Percentiles rank a stretch among this genome's conserved stretches.
Evolutionary conservation across 345 rosid genomes (phyloP).

Genomic region (Orychophragmus violaceus): DNA sequence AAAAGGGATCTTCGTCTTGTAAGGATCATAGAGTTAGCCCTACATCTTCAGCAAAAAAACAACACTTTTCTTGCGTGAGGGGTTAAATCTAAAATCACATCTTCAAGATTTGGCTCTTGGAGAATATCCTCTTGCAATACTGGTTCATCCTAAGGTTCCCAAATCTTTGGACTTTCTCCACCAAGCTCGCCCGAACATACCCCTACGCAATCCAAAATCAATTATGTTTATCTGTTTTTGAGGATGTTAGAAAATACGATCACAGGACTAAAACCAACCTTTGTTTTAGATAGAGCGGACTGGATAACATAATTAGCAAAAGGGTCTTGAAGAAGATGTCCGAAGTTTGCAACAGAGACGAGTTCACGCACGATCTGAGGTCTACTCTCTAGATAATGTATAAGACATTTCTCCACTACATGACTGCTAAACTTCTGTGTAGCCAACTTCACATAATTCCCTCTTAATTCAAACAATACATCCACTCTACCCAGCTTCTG

Average conservation of each 20-base stretch:
- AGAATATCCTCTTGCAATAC: constrained; percentile 67
- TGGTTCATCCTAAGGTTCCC: constrained; percentile 41
- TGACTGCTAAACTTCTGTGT: constrained; percentile 72
- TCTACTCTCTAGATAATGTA: constrained; percentile 28
- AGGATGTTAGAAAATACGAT: neutral
- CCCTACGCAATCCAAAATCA: constrained; percentile 37
- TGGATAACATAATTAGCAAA: constrained; percentile 72
- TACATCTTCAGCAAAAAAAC: neutral
- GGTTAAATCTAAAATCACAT: constrained; percentile 29
- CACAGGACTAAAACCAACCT: constrained; percentile 26
- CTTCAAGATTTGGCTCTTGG: constrained; percentile 37
- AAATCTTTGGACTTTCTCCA: constrained; percentile 43
- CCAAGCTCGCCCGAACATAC: constrained; percentile 36
- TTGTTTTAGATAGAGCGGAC: constrained; percentile 48
- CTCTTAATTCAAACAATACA: constrained; percentile 38
- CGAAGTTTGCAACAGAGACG: constrained; percentile 43
- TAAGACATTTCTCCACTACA: constrained; percentile 63
- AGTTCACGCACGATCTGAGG: constrained; percentile 46
- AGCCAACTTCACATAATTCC: constrained; percentile 37
- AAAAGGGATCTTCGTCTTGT: neutral
- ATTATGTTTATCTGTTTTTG: neutral
- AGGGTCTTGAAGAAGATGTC: constrained; percentile 55
- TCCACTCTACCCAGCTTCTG: constrained; percentile 31
- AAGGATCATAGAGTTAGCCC: neutral
- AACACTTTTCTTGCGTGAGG: neutral